Evolutionary conservation across 2,329 filamentous ascomycete species (phyloP).

Genomic region (Calonectria henricotiae): DNA sequence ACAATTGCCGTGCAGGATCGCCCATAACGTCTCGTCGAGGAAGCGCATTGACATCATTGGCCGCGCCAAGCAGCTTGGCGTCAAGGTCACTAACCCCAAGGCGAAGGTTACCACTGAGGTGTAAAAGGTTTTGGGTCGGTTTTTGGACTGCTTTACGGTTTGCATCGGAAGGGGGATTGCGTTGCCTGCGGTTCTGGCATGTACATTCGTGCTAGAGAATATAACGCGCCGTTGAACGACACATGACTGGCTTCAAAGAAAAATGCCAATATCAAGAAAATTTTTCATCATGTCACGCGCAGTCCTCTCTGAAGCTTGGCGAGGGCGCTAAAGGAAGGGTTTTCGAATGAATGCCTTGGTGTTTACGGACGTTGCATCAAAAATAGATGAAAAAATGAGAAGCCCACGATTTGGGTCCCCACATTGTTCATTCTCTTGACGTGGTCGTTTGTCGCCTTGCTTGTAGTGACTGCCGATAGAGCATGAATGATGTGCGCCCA

Average conservation of each 20-base stretch:
- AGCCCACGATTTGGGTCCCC: slow-evolving; percentile 34
- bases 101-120: slow-evolving; percentile 98
- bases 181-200: slow-evolving; percentile 54
- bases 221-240: slow-evolving; percentile 55
- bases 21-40: slow-evolving; percentile 96
- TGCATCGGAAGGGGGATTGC: slow-evolving; percentile 55
- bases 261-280: slow-evolving; percentile 31
- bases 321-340: slow-evolving; percentile 41
- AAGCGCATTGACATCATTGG: slow-evolving; percentile 99
- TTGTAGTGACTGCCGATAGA: slow-evolving; percentile 1
- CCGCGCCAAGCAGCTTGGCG: slow-evolving; percentile 97
- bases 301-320: slow-evolving; percentile 38
- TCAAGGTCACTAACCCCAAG: slow-evolving; percentile 99
- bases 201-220: slow-evolving; percentile 54
- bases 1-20: slow-evolving; percentile 79
- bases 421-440: slow-evolving; percentile 20
- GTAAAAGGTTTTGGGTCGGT: slow-evolving; percentile 64
- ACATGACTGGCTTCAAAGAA: slow-evolving; percentile 49
- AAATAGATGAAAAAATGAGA: slow-evolving; percentile 43
- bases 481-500: slow-evolving; percentile 21
- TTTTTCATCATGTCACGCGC: slow-evolving; percentile 33
- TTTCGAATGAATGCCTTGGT: slow-evolving; percentile 36
- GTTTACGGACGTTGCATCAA: slow-evolving; percentile 46
- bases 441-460: neutral
- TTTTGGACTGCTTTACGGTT: slow-evolving; percentile 55